These are phyloP conservation scores for Plasmodium vinckei DNA, from an alignment of 169 alveolate genomes.

Conservation along the genomic window DNA sequence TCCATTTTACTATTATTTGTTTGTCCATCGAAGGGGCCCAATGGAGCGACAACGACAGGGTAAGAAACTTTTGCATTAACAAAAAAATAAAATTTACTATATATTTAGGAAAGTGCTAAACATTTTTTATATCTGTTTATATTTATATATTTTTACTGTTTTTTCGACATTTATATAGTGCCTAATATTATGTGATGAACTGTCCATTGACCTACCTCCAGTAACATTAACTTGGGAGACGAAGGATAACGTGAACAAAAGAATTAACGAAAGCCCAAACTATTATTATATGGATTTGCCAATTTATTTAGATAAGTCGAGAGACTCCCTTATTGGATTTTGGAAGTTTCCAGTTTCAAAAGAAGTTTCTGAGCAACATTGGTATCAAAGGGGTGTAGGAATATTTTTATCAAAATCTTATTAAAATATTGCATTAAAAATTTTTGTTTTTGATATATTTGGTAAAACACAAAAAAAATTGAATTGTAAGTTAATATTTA, in stretches of 20 bases:
- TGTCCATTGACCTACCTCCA: conserved; percentile 83
- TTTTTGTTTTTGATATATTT: too few relatives aligned
- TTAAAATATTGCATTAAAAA: conserved; percentile 1
- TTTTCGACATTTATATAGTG: conserved; percentile 38
- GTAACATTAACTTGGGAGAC: conserved; percentile 87
- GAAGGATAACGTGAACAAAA: conserved; percentile 50
- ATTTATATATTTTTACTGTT: neutral
- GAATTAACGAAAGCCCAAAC: conserved; percentile 77
- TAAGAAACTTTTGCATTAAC: neutral
- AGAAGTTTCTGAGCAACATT: conserved; percentile 80
- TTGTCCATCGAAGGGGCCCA: conserved; percentile 90
- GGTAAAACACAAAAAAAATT: too few relatives aligned
- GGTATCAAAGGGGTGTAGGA: conserved; percentile 90
- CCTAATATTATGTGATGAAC: conserved; percentile 82
- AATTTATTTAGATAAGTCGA: conserved; percentile 88
- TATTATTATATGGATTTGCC: conserved; percentile 84
- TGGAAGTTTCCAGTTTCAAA: conserved; percentile 86
- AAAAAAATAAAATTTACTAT: neutral
- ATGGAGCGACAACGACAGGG: conserved; percentile 78
- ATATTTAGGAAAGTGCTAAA: neutral
- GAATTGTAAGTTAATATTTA: too few relatives aligned
- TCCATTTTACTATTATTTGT: conserved; percentile 85
- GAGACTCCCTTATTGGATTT: conserved; percentile 87
- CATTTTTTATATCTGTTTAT: neutral
- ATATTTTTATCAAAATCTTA: conserved; percentile 76